Evolutionary conservation across 1,139 yeast species (phyloP).

Genomic region (Yamadazyma jaroonii): DNA sequence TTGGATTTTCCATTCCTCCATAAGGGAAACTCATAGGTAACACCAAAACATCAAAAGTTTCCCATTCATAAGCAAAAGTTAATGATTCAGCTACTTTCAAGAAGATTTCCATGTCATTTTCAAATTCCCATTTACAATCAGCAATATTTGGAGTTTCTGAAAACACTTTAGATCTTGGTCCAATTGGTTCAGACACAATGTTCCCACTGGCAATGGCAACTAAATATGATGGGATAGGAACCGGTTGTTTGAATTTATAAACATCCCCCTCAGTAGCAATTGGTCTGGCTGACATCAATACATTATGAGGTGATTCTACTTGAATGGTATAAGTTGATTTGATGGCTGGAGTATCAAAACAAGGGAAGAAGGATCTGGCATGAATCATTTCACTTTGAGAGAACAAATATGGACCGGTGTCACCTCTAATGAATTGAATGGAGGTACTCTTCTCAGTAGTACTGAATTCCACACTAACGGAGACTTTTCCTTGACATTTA

Average conservation of each 20-base stretch:
- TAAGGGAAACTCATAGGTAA: conserved; percentile 36
- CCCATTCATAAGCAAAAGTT: conserved; percentile 36
- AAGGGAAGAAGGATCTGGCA: conserved; percentile 41
- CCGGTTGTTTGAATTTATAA: conserved; percentile 30
- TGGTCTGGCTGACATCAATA: conserved; percentile 39
- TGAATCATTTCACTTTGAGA: conserved; percentile 46
- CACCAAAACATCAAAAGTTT: conserved; percentile 30
- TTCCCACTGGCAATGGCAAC: conserved; percentile 37
- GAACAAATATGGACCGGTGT: conserved; percentile 37
- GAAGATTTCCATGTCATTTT: conserved; percentile 34
- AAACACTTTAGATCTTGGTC: conserved; percentile 34
- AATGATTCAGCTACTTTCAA: conserved; percentile 31
- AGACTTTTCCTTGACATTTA: not conserved
- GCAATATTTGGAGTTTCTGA: conserved; percentile 26
- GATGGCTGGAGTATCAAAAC: conserved; percentile 43
- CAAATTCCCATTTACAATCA: conserved; percentile 36
- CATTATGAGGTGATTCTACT: conserved; percentile 30
- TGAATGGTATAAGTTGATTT: conserved; percentile 30
- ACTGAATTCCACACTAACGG: conserved; percentile 18
- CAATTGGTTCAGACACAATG: conserved; percentile 27
- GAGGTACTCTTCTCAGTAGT: conserved; percentile 41
- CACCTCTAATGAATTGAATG: conserved; percentile 38
- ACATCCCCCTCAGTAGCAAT: conserved; percentile 9
- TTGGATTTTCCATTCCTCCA: conserved; percentile 43
- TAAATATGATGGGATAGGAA: conserved; percentile 36